A percentile compares a stretch with the other conserved stretches of the same genome.
Conservation (phyloP, 2,329 filamentous ascomycete species). For the Xylaria polymorpha region DNA sequence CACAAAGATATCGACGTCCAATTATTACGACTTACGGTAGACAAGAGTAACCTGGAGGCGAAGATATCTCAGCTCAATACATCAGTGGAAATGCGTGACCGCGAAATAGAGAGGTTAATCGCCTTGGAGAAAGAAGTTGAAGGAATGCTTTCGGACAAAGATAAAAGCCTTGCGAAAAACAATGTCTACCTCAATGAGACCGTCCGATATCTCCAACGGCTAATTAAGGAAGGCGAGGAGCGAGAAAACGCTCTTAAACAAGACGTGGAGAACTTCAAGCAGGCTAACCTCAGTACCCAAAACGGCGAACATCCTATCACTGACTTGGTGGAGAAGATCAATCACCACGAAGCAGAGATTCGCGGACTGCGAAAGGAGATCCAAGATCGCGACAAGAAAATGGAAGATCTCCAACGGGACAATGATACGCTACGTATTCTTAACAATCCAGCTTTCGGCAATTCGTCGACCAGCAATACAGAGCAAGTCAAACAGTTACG, state of each 20-base stretch:
- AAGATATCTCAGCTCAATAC: constrained; percentile 29
- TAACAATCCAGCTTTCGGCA: constrained; percentile 1
- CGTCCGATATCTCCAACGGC: constrained; percentile 6
- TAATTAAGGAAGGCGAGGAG: constrained; percentile 18
- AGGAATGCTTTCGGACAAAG: constrained; percentile 1
- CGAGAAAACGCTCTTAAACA: constrained; percentile 23
- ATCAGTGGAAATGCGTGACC: constrained; percentile 28
- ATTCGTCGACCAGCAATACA: not conserved
- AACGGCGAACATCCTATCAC: constrained; percentile 8
- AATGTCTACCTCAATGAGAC: constrained; percentile 24
- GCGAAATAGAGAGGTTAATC: constrained; percentile 38
- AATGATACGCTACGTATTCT: constrained; percentile 32
- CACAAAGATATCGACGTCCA: constrained; percentile 36
- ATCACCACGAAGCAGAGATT: constrained; percentile 13
- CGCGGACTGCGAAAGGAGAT: constrained; percentile 16
- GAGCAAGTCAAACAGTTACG: constrained; percentile 25
- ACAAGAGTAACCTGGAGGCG: constrained; percentile 33
- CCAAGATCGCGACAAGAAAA: constrained; percentile 22
- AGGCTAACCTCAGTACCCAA: constrained; percentile 29
- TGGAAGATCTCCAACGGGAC: constrained; percentile 23
- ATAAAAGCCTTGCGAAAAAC: constrained; percentile 18
- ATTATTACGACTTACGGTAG: constrained; percentile 19
- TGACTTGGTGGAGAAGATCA: constrained; percentile 20
- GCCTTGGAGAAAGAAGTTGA: constrained; percentile 39
- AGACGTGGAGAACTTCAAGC: constrained; percentile 35